Conservation (phyloP, 164 flowering plant genomes). For the Euptelea pleiosperma region DNA sequence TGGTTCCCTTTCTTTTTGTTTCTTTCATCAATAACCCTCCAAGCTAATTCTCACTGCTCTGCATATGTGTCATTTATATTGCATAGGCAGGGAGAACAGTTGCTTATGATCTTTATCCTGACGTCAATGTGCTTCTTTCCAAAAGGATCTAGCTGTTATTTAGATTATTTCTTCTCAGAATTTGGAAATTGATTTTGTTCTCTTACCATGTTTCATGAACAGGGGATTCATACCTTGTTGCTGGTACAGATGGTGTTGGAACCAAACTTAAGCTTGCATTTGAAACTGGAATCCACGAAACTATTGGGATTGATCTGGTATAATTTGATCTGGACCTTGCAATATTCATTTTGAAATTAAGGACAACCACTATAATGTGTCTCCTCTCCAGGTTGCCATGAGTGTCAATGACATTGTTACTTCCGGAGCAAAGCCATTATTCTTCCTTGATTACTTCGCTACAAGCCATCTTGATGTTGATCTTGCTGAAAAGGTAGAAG, state of each 20-base stretch:
- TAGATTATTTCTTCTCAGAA: background rate
- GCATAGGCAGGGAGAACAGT: background rate
- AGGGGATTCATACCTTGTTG: conserved; percentile 97
- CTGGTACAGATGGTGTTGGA: conserved; percentile 99
- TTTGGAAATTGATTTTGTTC: background rate
- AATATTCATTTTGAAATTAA: background rate
- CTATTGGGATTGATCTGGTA: conserved; percentile 98
- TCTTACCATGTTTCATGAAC: conserved; percentile 20
- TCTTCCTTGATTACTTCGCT: conserved; percentile 95
- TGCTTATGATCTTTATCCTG: background rate
- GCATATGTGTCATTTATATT: too few relatives aligned
- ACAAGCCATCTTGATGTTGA: conserved; percentile 97
- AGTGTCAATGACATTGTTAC: conserved; percentile 97
- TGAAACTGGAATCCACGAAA: conserved; percentile 92
- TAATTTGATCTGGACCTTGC: conserved; percentile 4
- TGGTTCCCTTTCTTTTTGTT: too few relatives aligned
- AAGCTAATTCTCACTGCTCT: too few relatives aligned
- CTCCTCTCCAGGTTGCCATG: conserved; percentile 81
- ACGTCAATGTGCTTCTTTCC: background rate
- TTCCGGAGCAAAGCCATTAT: conserved; percentile 94
- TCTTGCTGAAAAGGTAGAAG: conserved; percentile 85
- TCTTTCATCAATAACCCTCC: too few relatives aligned
- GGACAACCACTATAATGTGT: conserved; percentile 3
- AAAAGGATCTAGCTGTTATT: background rate
- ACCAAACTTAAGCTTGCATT: conserved; percentile 98